Evolutionary conservation across 2,329 filamentous ascomycete species (phyloP), one percentile per base, ranked within the genome.

Genomic region (Tolypocladium capitatum): DNA sequence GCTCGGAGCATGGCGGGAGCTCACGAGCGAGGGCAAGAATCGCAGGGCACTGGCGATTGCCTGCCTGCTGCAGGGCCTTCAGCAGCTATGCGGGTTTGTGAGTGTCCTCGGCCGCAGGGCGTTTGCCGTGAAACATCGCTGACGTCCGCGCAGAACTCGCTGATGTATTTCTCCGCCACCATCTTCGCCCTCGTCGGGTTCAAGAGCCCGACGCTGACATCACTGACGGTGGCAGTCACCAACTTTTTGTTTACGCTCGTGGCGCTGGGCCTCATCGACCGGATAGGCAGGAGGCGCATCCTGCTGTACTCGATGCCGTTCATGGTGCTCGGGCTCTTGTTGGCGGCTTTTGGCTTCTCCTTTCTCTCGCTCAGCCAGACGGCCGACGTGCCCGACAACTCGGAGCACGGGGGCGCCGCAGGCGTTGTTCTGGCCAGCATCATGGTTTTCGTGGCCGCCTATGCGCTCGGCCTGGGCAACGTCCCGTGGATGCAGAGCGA

Each of bases 401-500:
- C 53, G 6, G 56, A 53, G 7, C 55, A 60, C 43, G 48, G 54
- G 21, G 45, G 52, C n/a, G 70, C 74, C 0, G 71, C 77, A 3
- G 49, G 70, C 28, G 60, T 82, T 18, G 83, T 96, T 40, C 75
- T 96, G 2, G 52, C 78, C 36, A 84, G 84, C 53, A 83, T 96
- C 62, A 83, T 89, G 63, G 56, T 88, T 8, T 96, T 94, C 63
- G 89, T 94, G 2, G 84, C 86, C 9, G 75, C 83, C 1, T 97
- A 94, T 61, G 91, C 91, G 1, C 72, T 90, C 1, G 91, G 91
- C 2, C 74, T 97, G 2, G 91, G 91, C 9, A 94, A 89, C 57
- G 88, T 97, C 3, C 90, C 91, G 0, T 97, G 91, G 91, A 91
- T 95, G 74, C 90, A 95, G 68, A 87, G 83, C 56, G 91, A 97